Evolutionary conservation across 2,329 filamentous ascomycete genomes (phyloP).

Genomic region (Leptosphaerulina australis): DNA sequence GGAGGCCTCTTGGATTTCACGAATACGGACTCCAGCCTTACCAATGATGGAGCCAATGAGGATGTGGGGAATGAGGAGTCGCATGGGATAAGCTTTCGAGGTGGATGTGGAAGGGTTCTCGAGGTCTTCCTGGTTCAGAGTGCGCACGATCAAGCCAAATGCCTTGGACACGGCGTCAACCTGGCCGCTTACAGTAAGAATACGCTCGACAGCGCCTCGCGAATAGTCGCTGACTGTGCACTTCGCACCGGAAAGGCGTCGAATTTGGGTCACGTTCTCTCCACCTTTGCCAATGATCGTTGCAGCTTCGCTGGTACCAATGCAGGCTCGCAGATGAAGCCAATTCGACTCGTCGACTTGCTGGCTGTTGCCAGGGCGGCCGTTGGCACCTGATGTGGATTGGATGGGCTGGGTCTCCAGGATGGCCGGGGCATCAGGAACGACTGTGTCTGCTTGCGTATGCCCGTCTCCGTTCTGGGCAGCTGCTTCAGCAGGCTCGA

Average conservation of each 20-base stretch:
- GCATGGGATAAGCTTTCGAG: conserved; percentile 96
- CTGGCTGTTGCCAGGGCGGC: conserved; percentile 56
- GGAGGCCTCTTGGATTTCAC: conserved; percentile 97
- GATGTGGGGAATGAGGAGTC: conserved; percentile 93
- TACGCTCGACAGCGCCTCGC: conserved; percentile 94
- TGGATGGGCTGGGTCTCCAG: conserved; percentile 65
- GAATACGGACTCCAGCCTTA: conserved; percentile 93
- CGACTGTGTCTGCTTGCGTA: conserved; percentile 71
- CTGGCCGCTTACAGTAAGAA: conserved; percentile 93
- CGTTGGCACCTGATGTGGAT: conserved; percentile 61
- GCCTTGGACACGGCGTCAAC: conserved; percentile 98
- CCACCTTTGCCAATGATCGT: conserved; percentile 98
- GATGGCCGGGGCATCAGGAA: conserved; percentile 63
- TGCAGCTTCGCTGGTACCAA: conserved; percentile 94
- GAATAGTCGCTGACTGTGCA: conserved; percentile 99
- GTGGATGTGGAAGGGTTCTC: conserved; percentile 86
- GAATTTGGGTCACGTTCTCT: conserved; percentile 97
- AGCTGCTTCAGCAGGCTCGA: conserved; percentile 33
- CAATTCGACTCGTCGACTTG: conserved; percentile 89
- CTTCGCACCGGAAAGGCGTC: conserved; percentile 92
- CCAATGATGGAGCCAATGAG: conserved; percentile 98
- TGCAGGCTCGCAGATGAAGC: conserved; percentile 97
- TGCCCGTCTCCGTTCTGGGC: conserved; percentile 61
- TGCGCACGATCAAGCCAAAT: conserved; percentile 97
- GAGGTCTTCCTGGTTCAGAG: conserved; percentile 94